Evolutionary conservation across 2,329 filamentous ascomycete species (phyloP), one percentile per base, ranked within the genome.

Genomic region (Monosporascus sp.): DNA sequence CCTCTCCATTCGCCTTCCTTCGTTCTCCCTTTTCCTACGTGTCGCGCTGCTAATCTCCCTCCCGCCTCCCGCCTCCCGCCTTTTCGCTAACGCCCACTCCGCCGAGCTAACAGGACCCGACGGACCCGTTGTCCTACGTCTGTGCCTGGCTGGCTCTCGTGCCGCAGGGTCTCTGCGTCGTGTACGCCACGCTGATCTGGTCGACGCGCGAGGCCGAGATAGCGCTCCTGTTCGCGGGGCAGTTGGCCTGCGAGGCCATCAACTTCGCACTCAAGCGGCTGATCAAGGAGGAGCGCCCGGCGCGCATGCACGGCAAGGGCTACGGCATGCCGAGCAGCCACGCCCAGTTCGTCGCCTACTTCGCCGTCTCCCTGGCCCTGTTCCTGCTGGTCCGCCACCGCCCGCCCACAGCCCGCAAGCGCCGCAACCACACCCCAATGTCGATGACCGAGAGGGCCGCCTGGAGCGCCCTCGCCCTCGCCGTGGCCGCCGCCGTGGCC

Each of bases 281-380:
- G 58, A 93, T 99, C 70, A 94, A 93, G 68, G 91, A 97, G 71
- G 90, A 96, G 70, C 82, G 94, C 49, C 94, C 94, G 27, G 82
- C 79, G 58, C 87, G 87, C 83, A 87, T 77, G 79, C 85, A 92
- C 66, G 92, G 91, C 52, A 96, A 96, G 71, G 94, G 94, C 59
- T 99, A 99, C 68, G 95, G 94, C 63, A 99, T 99, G 95, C 94
- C 94, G 51, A 80, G 76, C 7, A 97, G 92, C 38, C 94, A 99
- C 73, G 89, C 94, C 8, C 94, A 99, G 74, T 99, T 97, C 69
- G 88, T 93, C 56, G 82, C 88, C 52, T 99, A 91, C 77, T 97
- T 96, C 80, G 87, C 90, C 54, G 75, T 96, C 53, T 94, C 89
- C 57, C 74, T 97, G 55, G 78, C 84, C 24, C 77, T 99, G 20